Evolutionary conservation across 2,329 filamentous ascomycete genomes (phyloP).

Genomic region (Macrophomina pseudophaseolina): DNA sequence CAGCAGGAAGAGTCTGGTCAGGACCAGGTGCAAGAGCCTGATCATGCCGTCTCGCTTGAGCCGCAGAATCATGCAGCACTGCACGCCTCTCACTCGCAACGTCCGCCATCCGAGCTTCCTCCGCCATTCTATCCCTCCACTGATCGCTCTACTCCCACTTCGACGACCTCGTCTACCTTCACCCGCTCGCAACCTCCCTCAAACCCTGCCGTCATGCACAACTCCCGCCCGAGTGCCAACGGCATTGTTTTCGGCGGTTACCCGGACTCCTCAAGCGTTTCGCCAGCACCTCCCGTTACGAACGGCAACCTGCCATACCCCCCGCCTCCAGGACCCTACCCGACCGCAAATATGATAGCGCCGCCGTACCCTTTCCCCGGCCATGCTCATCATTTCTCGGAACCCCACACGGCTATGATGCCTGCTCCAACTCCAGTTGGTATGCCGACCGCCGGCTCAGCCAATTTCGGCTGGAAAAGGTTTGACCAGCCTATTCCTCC

Average conservation of each 20-base stretch:
- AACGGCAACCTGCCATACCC: constrained; percentile 33
- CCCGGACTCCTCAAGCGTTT: constrained; percentile 43
- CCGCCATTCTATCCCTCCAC: constrained; percentile 44
- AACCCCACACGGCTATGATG: constrained; percentile 39
- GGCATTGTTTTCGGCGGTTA: constrained; percentile 48
- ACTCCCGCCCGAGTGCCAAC: constrained; percentile 28
- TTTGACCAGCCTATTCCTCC: constrained; percentile 33
- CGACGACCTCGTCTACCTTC: constrained; percentile 31
- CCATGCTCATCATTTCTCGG: constrained; percentile 43
- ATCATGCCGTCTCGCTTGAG: constrained; percentile 48
- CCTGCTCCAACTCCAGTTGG: constrained; percentile 34
- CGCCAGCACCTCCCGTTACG: constrained; percentile 41
- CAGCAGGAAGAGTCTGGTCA: neutral
- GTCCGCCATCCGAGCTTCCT: constrained; percentile 36
- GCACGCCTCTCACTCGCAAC: constrained; percentile 30
- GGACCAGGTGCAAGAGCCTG: constrained; percentile 20
- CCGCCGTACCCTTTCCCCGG: constrained; percentile 37
- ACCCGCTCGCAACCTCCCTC: constrained; percentile 23
- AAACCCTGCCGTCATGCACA: constrained; percentile 11
- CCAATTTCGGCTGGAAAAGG: constrained; percentile 33
- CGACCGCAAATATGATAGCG: constrained; percentile 37
- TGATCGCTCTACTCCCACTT: constrained; percentile 34
- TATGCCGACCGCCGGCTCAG: constrained; percentile 35
- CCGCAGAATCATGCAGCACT: constrained; percentile 35
- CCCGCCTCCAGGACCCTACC: constrained; percentile 36